Evolutionary conservation across 148 eudicot genomes (phyloP), one percentile per base, ranked within the genome.

Genomic region (Selenicereus undatus): DNA sequence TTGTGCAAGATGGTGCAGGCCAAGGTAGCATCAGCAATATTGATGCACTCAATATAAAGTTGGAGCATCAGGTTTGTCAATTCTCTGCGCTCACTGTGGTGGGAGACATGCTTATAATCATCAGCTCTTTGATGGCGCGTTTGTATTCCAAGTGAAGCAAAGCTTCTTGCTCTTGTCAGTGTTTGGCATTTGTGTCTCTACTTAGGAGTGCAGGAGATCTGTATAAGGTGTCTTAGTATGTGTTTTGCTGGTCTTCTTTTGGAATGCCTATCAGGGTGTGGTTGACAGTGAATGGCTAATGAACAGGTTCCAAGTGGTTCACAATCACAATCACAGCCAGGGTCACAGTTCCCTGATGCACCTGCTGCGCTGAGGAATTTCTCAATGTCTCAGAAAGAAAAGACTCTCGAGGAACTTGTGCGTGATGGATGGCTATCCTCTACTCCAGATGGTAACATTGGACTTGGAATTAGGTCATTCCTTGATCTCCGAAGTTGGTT

Each of bases 401-500:
- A 89, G 86, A 84, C 98, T 29, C 91, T 96, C 16, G 92, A 89
- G 42, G 97, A 92, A 78, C 85, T 96, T 73, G 82, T 90, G 11
- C 86, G 73, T 79, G 99, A 96, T 84, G 86, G 91, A 76, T 96
- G 99, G 99, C 91, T 96, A 48, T 91, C 87, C 79, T 80, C 82
- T 48, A 83, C 86, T 50, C 54, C 93, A 76, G 91, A 90, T 82
- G 93, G 92, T 76, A 84, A 83, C 22, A 83, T 96, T 77, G 99
- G 99, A 76, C 89, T 96, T 68, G 98, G 99, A 71, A 87, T 89
- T 79, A 88, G 98, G 89, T 96, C 99, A 74, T 94, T 96, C 72
- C 94, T 96, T 73, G 99, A 96, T 88, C 91, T 94, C 70, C 94
- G 99, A 72, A 88, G 97, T 87, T 96, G 99, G 99, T 96, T 96